These are phyloP conservation scores for Saccharomycopsis synnaedendra DNA, from an alignment of 805 yeast genomes.

Conservation along the genomic window DNA sequence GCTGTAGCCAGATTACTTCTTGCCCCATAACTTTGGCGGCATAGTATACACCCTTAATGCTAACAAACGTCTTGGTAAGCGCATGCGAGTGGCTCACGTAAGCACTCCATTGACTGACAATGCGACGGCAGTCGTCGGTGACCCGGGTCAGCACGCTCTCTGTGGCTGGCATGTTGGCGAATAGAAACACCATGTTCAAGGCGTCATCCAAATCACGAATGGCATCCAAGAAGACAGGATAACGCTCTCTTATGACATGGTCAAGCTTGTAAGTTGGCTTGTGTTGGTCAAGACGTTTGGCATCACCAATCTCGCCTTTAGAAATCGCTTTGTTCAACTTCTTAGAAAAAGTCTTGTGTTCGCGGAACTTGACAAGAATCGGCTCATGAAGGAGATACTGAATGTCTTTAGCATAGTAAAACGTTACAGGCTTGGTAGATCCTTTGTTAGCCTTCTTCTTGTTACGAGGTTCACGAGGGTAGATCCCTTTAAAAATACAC, in stretches of 20 bases:
- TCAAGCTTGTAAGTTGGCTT: conserved; percentile 78
- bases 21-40: conserved; percentile 86
- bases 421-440: conserved; percentile 92
- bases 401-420: conserved; percentile 88
- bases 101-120: conserved; percentile 94
- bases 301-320: conserved; percentile 82
- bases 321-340: conserved; percentile 85
- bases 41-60: conserved; percentile 94
- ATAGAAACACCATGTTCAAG: conserved; percentile 84
- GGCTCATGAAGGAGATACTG: conserved; percentile 95
- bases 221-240: conserved; percentile 89
- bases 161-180: conserved; percentile 92
- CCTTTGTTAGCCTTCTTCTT: conserved; percentile 97
- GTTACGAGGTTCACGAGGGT: conserved; percentile 92
- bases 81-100: conserved; percentile 77
- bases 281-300: conserved; percentile 71
- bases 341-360: conserved; percentile 88
- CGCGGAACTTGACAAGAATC: conserved; percentile 80
- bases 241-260: conserved; percentile 86
- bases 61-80: conserved; percentile 82
- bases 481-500: conserved; percentile 96
- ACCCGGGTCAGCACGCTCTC: conserved; percentile 68
- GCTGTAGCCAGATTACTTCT: conserved; percentile 91
- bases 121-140: conserved; percentile 75
- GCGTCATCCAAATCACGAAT: conserved; percentile 92